A percentile compares a stretch with the other conserved stretches of the same genome.
Conservation (phyloP, 805 yeast genomes). For the Wickerhamiella dianesei region DNA sequence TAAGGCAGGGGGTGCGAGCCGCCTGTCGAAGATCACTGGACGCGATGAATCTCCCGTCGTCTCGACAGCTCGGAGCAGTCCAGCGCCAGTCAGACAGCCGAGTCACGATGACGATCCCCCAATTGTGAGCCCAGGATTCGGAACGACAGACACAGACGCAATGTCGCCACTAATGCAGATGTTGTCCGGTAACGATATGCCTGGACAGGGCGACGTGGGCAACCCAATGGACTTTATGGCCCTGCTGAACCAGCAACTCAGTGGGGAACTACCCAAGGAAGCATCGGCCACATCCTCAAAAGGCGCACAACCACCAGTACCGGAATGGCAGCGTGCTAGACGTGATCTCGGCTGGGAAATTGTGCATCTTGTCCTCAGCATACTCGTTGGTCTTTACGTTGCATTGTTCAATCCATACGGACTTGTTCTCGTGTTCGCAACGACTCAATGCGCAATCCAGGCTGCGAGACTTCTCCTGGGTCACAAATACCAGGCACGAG, state of each 20-base stretch:
- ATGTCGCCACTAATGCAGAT: neutral
- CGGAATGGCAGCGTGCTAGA: neutral
- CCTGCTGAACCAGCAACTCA: neutral
- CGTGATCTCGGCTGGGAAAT: slow-evolving; percentile 13
- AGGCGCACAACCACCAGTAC: neutral
- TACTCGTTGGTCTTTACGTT: slow-evolving; percentile 17
- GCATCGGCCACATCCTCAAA: neutral
- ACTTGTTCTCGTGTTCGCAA: slow-evolving; percentile 15
- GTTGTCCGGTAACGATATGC: neutral
- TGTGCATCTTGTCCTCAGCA: slow-evolving; percentile 14
- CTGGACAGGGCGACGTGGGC: too few relatives aligned
- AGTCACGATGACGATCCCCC: slow-evolving; percentile 11
- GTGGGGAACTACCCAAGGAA: neutral
- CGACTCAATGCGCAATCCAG: slow-evolving; percentile 17
- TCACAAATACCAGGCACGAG: slow-evolving; percentile 14
- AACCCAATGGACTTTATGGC: neutral
- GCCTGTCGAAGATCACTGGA: slow-evolving; percentile 24
- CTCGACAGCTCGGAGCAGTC: slow-evolving; percentile 4
- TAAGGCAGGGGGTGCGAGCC: slow-evolving; percentile 18
- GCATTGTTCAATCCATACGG: slow-evolving; percentile 15
- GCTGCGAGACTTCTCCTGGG: slow-evolving; percentile 19
- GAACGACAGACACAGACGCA: neutral
- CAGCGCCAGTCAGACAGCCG: slow-evolving; percentile 4
- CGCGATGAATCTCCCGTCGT: slow-evolving; percentile 16
- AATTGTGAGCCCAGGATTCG: slow-evolving; percentile 6